phyloP scores from a whole-genome alignment of 2,329 filamentous ascomycete species.

The Amauroascus verrucosus region DNA sequence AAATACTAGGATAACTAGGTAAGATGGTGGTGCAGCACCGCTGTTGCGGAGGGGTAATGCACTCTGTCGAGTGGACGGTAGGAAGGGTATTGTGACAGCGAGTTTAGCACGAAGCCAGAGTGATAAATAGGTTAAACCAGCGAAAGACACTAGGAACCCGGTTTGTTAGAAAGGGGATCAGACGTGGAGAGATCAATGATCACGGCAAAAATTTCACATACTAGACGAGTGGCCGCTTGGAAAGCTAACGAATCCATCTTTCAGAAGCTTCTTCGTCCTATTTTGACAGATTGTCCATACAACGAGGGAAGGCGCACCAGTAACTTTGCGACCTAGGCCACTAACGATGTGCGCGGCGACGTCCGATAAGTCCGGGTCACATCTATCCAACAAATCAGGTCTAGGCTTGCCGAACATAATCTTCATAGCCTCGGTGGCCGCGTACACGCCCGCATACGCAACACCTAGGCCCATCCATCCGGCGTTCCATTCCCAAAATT shows the following conservation, averaged over 20 bases:
- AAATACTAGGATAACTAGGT: slow-evolving; percentile 59
- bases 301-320: slow-evolving; percentile 57
- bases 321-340: slow-evolving; percentile 44
- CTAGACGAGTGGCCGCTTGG: slow-evolving; percentile 66
- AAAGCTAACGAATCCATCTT: slow-evolving; percentile 79
- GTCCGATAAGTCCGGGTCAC: slow-evolving; percentile 60
- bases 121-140: slow-evolving; percentile 72
- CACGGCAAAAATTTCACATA: slow-evolving; percentile 26
- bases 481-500: slow-evolving; percentile 82
- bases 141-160: slow-evolving; percentile 58
- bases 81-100: slow-evolving; percentile 38
- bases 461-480: slow-evolving; percentile 75
- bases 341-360: slow-evolving; percentile 53
- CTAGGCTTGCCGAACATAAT: slow-evolving; percentile 56
- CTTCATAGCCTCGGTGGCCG: slow-evolving; percentile 80
- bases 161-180: background rate
- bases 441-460: slow-evolving; percentile 59
- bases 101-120: slow-evolving; percentile 65
- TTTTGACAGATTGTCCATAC: slow-evolving; percentile 66
- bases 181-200: background rate
- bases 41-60: slow-evolving; percentile 52
- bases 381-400: slow-evolving; percentile 58
- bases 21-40: slow-evolving; percentile 72
- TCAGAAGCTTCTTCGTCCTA: slow-evolving; percentile 45
- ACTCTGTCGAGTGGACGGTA: slow-evolving; percentile 18